Conservation (phyloP, 768 basidiomycete genomes). For the Leccinum obscurum region DNA sequence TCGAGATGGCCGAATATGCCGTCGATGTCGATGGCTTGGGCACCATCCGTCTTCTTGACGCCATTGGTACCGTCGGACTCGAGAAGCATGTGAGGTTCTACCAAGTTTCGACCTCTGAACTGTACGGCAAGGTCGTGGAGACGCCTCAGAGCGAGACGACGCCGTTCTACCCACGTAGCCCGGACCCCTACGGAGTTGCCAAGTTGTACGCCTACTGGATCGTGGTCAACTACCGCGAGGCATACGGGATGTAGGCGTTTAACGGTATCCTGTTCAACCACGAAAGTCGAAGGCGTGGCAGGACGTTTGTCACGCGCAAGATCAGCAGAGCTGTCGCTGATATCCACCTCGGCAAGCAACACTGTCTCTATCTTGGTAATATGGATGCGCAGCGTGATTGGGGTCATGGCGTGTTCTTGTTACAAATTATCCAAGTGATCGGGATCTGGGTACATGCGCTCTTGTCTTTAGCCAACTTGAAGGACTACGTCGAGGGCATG, state of each 20-base stretch:
- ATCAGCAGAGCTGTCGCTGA: slow-evolving; percentile 92
- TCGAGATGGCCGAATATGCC: slow-evolving; percentile 99
- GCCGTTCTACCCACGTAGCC: slow-evolving; percentile 97
- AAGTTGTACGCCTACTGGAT: slow-evolving; percentile 95
- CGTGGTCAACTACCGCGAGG: slow-evolving; percentile 89
- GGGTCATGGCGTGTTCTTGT: slow-evolving; percentile 76
- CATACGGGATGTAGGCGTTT: slow-evolving; percentile 95
- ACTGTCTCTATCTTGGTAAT: slow-evolving; percentile 92
- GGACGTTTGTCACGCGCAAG: slow-evolving; percentile 96
- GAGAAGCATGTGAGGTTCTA: slow-evolving; percentile 94
- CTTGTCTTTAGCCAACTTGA: slow-evolving; percentile 44
- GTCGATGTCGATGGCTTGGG: slow-evolving; percentile 96
- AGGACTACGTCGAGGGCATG: slow-evolving; percentile 96
- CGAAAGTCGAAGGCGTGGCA: slow-evolving; percentile 91
- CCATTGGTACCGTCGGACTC: slow-evolving; percentile 92
- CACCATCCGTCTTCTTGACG: slow-evolving; percentile 93
- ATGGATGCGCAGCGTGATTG: slow-evolving; percentile 94
- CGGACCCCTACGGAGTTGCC: slow-evolving; percentile 78
- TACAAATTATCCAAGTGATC: not conserved
- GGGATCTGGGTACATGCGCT: slow-evolving; percentile 7
- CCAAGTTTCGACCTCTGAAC: slow-evolving; percentile 95
- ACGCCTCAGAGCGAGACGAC: slow-evolving; percentile 95
- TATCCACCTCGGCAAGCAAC: slow-evolving; percentile 85
- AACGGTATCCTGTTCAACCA: slow-evolving; percentile 99
- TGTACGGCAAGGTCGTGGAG: slow-evolving; percentile 96